Percentiles rank a stretch among this genome's conserved stretches.
Evolutionary conservation across 1,284 basidiomycete genomes (phyloP).

Genomic region (Cryptococcus sp.): DNA sequence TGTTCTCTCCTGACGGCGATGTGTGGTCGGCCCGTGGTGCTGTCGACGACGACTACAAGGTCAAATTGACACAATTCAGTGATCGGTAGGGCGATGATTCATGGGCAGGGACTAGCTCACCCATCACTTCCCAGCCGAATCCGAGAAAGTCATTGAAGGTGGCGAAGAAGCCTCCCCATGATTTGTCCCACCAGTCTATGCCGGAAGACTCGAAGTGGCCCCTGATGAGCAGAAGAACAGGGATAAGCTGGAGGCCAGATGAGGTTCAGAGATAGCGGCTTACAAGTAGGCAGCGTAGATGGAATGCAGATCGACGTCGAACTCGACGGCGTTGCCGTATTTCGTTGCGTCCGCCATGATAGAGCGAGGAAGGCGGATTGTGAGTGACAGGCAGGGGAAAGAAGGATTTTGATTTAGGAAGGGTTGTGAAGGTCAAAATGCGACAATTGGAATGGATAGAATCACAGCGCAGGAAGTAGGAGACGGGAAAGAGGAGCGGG

Average conservation of each 20-base stretch:
- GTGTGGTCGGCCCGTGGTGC: slow-evolving; percentile 70
- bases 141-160: slow-evolving; percentile 78
- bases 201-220: slow-evolving; percentile 74
- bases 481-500: too few relatives aligned
- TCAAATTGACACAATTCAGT: background rate
- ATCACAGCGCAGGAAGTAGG: too few relatives aligned
- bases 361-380: background rate
- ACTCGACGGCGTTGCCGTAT: slow-evolving; percentile 71
- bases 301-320: slow-evolving; percentile 82
- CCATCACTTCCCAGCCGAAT: slow-evolving; percentile 81
- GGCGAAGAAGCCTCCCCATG: slow-evolving; percentile 78
- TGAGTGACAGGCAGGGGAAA: background rate
- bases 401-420: background rate
- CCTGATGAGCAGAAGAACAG: slow-evolving; percentile 18
- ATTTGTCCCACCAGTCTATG: slow-evolving; percentile 73
- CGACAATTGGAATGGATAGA: too few relatives aligned
- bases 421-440: too few relatives aligned
- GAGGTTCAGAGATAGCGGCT: slow-evolving; percentile 14
- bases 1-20: slow-evolving; percentile 73
- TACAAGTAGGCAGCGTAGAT: slow-evolving; percentile 78
- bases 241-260: background rate
- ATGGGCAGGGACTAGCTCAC: slow-evolving; percentile 22
- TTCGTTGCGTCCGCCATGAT: slow-evolving; percentile 42
- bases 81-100: background rate
- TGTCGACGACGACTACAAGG: slow-evolving; percentile 65